Evolutionary conservation across 2,329 filamentous ascomycete genomes (phyloP).

Genomic region (Samsoniella hepiali): DNA sequence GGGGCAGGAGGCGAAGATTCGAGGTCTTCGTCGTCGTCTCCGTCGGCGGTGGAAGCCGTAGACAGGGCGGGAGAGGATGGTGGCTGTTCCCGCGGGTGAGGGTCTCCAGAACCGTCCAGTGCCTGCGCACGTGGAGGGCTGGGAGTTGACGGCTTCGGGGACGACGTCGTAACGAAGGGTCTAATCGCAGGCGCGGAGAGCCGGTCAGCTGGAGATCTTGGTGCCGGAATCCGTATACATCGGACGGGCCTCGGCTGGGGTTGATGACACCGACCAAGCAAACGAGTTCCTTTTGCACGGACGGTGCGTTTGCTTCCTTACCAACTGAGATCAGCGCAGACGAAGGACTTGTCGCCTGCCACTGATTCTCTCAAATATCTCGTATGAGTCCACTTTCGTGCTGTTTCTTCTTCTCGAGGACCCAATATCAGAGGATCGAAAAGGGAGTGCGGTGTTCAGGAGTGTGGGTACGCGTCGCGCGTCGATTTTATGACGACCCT

Average conservation of each 20-base stretch:
- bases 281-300: not conserved
- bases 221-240: not conserved
- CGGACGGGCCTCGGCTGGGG: not conserved
- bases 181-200: not conserved
- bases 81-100: constrained; percentile 35
- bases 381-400: constrained; percentile 26
- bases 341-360: constrained; percentile 56
- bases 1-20: constrained; percentile 58
- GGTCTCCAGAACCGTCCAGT: constrained; percentile 52
- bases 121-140: constrained; percentile 58
- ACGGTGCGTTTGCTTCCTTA: constrained; percentile 34
- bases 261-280: not conserved
- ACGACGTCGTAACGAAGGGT: constrained; percentile 51
- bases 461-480: constrained; percentile 20
- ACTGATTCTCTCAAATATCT: constrained; percentile 48
- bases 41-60: constrained; percentile 59
- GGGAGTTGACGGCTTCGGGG: constrained; percentile 45
- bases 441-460: constrained; percentile 16
- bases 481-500: constrained; percentile 16
- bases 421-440: constrained; percentile 3
- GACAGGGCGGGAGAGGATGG: constrained; percentile 58
- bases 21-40: constrained; percentile 44
- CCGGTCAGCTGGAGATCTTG: constrained; percentile 2
- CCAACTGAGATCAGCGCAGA: constrained; percentile 62
- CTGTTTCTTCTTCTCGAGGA: constrained; percentile 16